Conservation (phyloP, 1,139 yeast species). For the Sugiyamaella sp. region DNA sequence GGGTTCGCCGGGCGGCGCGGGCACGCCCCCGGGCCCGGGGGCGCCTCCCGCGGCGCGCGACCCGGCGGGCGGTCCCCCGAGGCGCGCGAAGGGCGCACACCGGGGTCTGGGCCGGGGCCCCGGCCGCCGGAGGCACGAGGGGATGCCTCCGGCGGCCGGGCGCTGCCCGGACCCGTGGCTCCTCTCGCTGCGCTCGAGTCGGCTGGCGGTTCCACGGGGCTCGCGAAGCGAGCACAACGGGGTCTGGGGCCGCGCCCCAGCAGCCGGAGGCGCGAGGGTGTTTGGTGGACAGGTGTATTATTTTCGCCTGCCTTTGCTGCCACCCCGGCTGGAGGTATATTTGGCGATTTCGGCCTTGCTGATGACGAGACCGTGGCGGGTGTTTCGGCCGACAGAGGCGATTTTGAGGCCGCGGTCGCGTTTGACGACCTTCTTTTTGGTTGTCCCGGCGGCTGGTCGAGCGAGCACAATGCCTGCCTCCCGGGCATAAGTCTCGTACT, state of each 20-base stretch:
- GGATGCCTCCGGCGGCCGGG: too few species aligned
- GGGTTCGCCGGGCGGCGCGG: too few species aligned
- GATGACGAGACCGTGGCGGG: constrained; percentile 80
- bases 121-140: too few species aligned
- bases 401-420: constrained; percentile 83
- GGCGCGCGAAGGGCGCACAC: too few species aligned
- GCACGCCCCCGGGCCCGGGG: too few species aligned
- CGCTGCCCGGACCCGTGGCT: constrained; percentile 4
- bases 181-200: background rate
- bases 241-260: background rate
- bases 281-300: background rate
- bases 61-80: too few species aligned
- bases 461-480: constrained; percentile 85
- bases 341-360: constrained; percentile 65
- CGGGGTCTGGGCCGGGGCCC: too few species aligned
- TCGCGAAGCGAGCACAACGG: background rate
- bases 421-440: constrained; percentile 46
- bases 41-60: too few species aligned
- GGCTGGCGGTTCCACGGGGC: too few species aligned
- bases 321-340: constrained; percentile 22
- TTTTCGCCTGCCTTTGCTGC: constrained; percentile 14
- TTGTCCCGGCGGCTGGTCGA: constrained; percentile 59
- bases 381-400: constrained; percentile 73
- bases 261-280: background rate
- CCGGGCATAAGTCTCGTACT: constrained; percentile 73